Evolutionary conservation across 306 rosid species (phyloP).

Genomic region (Abrus precatorius): DNA sequence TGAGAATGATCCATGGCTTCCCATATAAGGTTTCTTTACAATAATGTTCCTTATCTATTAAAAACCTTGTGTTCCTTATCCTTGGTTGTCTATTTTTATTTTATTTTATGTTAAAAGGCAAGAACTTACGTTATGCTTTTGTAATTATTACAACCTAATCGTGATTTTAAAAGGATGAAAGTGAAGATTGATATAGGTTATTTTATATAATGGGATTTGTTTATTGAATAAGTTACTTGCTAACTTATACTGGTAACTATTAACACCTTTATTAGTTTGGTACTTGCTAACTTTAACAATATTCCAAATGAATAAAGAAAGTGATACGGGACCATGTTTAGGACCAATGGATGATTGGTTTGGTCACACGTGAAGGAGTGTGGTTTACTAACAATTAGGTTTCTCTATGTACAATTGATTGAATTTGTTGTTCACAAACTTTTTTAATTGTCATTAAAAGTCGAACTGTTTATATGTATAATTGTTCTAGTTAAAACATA

Average conservation of each 20-base stretch:
- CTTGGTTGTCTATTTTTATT: not conserved
- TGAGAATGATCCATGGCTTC: conserved; percentile 42
- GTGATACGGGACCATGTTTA: not conserved
- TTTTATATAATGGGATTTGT: not conserved
- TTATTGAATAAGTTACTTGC: not conserved
- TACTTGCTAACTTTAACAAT: conserved; percentile 1
- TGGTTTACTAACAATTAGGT: not conserved
- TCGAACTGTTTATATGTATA: no score
- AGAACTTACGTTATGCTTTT: not conserved
- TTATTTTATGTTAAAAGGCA: not conserved
- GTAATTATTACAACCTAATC: not conserved
- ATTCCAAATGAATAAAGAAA: not conserved
- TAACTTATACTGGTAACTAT: not conserved
- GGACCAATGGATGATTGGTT: not conserved
- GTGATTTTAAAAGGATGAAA: not conserved
- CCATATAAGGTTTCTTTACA: not conserved
- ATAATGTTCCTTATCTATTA: not conserved
- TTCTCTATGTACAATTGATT: not conserved
- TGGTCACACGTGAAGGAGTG: not conserved
- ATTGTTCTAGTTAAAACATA: no score
- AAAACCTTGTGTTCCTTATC: not conserved
- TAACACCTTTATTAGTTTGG: not conserved
- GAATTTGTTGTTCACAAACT: no score
- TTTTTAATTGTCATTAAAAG: no score
- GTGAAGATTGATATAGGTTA: not conserved